Percentiles rank a stretch among this genome's conserved stretches.
Conservation (phyloP, 1,284 basidiomycete species). For the Malassezia japonica region DNA sequence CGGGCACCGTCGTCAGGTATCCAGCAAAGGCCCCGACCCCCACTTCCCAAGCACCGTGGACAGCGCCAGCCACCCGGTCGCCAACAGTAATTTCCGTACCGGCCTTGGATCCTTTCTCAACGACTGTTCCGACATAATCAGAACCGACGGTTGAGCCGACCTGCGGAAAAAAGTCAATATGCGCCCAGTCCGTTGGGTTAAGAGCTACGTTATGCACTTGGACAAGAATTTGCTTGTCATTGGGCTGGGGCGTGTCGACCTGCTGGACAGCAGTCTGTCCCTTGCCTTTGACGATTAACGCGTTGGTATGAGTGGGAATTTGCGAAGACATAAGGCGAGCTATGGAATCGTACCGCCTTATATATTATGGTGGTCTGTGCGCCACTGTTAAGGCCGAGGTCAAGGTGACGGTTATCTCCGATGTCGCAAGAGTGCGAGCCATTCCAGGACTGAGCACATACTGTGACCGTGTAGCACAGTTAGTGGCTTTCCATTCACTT, state of each 20-base stretch:
- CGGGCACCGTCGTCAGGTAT: conserved; percentile 43
- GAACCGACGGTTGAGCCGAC: conserved; percentile 53
- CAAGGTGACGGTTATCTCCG: too few species aligned
- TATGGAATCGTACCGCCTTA: too few species aligned
- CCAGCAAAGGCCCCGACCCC: conserved; percentile 47
- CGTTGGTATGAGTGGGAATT: conserved; percentile 21
- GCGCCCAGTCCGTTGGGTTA: conserved; percentile 45
- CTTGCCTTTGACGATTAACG: conserved; percentile 25
- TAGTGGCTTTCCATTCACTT: too few species aligned
- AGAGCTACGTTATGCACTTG: conserved; percentile 27
- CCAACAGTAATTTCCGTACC: conserved; percentile 53
- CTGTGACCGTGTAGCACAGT: too few species aligned
- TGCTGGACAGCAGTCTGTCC: conserved; percentile 22
- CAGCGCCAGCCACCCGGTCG: conserved; percentile 55
- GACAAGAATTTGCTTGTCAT: conserved; percentile 29
- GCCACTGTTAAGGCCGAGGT: too few species aligned
- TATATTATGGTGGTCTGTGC: too few species aligned
- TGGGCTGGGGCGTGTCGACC: conserved; percentile 28
- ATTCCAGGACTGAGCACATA: too few species aligned
- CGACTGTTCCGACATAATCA: conserved; percentile 58
- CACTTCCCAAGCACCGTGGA: conserved; percentile 50
- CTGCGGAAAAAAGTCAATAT: conserved; percentile 46
- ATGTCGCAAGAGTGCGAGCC: too few species aligned
- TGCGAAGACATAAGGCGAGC: conserved; percentile 1
- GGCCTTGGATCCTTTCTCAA: conserved; percentile 49